A percentile compares a stretch with the other conserved stretches of the same genome.
phyloP scores from a whole-genome alignment of 163 green algal genomes.

The Scenedesmus sp. region DNA sequence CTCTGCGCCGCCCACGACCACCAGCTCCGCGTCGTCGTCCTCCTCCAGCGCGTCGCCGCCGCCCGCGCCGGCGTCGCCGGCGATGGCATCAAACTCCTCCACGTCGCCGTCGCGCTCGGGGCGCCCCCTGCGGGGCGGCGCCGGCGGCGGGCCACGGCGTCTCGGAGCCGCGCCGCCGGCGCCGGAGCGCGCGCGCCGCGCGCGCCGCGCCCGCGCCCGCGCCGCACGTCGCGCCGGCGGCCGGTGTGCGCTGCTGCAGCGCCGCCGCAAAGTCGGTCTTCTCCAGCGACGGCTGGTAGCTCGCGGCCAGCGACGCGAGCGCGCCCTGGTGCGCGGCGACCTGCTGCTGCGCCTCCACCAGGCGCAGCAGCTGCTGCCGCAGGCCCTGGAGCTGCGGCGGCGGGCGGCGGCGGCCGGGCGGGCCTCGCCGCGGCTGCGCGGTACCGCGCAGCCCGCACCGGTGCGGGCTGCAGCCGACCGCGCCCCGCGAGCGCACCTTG shows the following conservation, averaged over 20 bases:
- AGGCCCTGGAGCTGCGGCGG: constrained; percentile 9
- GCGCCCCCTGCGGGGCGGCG: not conserved
- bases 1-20: not conserved
- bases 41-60: not conserved
- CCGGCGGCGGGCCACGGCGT: not conserved
- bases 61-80: not conserved
- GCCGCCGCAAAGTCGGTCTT: constrained; percentile 16
- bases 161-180: not conserved
- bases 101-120: constrained; percentile 26
- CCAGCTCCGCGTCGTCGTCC: constrained; percentile 10
- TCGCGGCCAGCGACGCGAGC: not conserved
- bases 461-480: too few species aligned
- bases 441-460: too few species aligned
- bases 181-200: not conserved
- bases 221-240: not conserved
- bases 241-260: not conserved
- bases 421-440: too few species aligned
- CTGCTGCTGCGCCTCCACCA: constrained; percentile 13
- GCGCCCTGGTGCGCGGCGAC: constrained; percentile 8
- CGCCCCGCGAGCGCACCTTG: not conserved
- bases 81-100: constrained; percentile 22
- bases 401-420: not conserved
- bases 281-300: constrained; percentile 14
- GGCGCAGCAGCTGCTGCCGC: constrained; percentile 20
- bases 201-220: not conserved